Evolutionary conservation across 208 protist genomes (phyloP).

Genomic region (Trypanosoma lewisi): DNA sequence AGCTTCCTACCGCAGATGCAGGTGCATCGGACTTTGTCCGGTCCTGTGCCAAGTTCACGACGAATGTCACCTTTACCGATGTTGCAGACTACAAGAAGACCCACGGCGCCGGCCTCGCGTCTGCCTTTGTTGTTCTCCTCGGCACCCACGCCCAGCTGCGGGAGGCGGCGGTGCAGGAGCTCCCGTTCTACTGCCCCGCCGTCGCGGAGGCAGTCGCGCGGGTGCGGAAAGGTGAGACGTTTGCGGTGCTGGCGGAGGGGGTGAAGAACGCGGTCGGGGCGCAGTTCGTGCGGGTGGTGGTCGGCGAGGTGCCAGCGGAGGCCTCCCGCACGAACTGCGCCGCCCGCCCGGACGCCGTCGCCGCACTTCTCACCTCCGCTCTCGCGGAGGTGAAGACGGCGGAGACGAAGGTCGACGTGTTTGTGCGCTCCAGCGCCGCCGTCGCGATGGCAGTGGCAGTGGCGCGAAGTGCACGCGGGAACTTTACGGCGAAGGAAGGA

Average conservation of each 20-base stretch:
- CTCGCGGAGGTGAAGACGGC: conserved; percentile 7
- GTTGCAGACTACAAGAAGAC: conserved; percentile 21
- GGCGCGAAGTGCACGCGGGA: conserved; percentile 42
- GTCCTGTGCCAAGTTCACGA: conserved; percentile 49
- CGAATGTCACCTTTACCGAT: conserved; percentile 58
- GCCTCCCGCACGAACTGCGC: conserved; percentile 70
- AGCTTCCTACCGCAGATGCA: conserved; percentile 34
- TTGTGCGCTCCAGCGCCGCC: conserved; percentile 42
- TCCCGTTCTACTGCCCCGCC: conserved; percentile 52
- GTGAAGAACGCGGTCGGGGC: conserved; percentile 13
- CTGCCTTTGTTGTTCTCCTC: conserved; percentile 48
- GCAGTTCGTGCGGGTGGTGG: conserved; percentile 36
- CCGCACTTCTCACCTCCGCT: conserved; percentile 31
- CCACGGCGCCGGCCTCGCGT: conserved; percentile 3
- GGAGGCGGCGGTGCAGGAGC: conserved; percentile 30
- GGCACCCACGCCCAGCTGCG: conserved; percentile 46
- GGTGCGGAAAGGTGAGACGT: conserved; percentile 36
- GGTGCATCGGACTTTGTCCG: conserved; percentile 40
- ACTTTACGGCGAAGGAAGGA: conserved; percentile 51
- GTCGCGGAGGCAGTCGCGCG: conserved; percentile 57
- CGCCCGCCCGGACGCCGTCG: conserved; percentile 58
- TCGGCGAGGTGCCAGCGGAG: conserved; percentile 44
- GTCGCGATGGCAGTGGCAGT: conserved; percentile 46
- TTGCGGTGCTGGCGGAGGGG: conserved; percentile 24
- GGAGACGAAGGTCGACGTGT: conserved; percentile 44